Base-by-base conservation (phyloP, 805 yeast species). In the Starmerella geochares region DNA sequence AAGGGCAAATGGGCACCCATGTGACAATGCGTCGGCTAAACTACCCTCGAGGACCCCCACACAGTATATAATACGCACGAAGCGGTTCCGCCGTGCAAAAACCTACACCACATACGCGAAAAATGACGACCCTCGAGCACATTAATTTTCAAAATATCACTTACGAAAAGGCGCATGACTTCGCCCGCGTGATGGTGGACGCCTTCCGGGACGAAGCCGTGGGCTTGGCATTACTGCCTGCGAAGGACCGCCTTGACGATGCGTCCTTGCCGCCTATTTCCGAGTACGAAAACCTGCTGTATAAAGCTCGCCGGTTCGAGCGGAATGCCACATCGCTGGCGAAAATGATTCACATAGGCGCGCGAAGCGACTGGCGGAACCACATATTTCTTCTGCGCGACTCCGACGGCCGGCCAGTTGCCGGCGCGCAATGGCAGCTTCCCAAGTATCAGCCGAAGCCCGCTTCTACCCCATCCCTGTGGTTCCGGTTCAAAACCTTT, bases 141-240 rank as follows among this genome's bases (percentile, higher is more conserved):
- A 9, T 20, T 7, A 16, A 29, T 14, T 42, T 29, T 25, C 8
- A 24, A 21, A 36, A 40, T 36, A 25, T 41, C 27, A 24, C 50
- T 33, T 48, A 48, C 28, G 35, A 16, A 17, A 42, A 32, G 20
- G 46, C 47, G 16, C 27, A 48, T 20, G 35, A 32, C 16, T 41
- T 41, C 17, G 47, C 47, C 17, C 47, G 46, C 21, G 32, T 48
- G 20, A 41, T 14, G 29, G 28, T 32, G 13, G 50, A 48, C 19
- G 50, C 50, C 11, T 48, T 48, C 42, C 19, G 47, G 11, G 40
- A 48, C 36, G 50, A 48, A 20, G 29, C 25, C 32, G 33, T 41
- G 33, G 33, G 32, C n/a, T 14, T 20, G 21, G 47, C 46, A 3
- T 13, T 48, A n/a, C n/a, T 6, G 19, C 29, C 46, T 2, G 20